Percentiles rank a stretch among this genome's conserved stretches.
Evolutionary conservation across 768 basidiomycete genomes (phyloP).

Genomic region (Leccinum boreale): DNA sequence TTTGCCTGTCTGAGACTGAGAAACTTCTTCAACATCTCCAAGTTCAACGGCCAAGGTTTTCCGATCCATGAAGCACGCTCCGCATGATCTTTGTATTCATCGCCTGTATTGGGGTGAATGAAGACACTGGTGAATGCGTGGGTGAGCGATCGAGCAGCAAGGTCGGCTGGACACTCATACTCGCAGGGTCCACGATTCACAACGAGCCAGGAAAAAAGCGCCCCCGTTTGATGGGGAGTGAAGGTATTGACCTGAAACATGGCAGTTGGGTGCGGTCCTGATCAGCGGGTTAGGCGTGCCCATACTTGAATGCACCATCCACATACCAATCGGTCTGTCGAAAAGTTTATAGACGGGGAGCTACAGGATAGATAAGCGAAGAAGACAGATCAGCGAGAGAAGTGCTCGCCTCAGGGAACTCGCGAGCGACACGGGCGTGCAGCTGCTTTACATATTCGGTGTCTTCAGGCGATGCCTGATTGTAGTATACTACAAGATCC

Average conservation of each 20-base stretch:
- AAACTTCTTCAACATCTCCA: conserved; percentile 27
- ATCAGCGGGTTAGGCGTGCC: not conserved
- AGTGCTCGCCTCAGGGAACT: conserved; percentile 63
- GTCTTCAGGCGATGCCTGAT: conserved; percentile 42
- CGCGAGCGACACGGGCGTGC: conserved; percentile 55
- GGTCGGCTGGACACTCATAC: conserved; percentile 39
- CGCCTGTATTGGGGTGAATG: conserved; percentile 66
- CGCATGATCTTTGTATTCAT: conserved; percentile 56
- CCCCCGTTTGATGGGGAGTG: conserved; percentile 64
- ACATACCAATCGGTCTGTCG: conserved; percentile 60
- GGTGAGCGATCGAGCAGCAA: conserved; percentile 1
- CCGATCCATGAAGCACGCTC: conserved; percentile 70
- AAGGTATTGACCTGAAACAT: conserved; percentile 75
- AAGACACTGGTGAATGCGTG: conserved; percentile 41
- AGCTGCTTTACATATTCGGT: conserved; percentile 49
- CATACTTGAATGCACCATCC: not conserved
- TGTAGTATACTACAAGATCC: conserved; percentile 54
- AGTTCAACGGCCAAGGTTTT: conserved; percentile 50
- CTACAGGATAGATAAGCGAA: conserved; percentile 30
- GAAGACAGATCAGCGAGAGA: not conserved
- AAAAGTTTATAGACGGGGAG: conserved; percentile 59
- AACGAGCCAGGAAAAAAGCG: conserved; percentile 64
- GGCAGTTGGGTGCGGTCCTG: conserved; percentile 65
- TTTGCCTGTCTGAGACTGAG: no score
- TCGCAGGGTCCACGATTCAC: conserved; percentile 70